Evolutionary conservation across 225 moss, liverwort and hornwort species (phyloP), one percentile per base, ranked within the genome.

Genomic region (Bryum argenteum): DNA sequence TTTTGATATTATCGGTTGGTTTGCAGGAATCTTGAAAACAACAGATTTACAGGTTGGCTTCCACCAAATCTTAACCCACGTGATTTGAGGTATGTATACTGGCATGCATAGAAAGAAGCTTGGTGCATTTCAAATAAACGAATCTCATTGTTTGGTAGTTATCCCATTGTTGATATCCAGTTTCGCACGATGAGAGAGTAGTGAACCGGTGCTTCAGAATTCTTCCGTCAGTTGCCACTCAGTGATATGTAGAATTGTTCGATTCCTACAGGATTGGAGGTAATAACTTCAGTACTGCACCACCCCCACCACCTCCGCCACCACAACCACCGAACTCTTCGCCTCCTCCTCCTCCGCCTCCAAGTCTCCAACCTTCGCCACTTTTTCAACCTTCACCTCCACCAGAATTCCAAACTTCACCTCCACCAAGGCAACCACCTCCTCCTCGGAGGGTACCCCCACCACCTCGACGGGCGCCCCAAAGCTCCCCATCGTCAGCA

Each of bases 11-110:
- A 17, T 55, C 61, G 33, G 24, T 66, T 73, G 50, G 14, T 68
- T 13, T 66, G 77, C 87, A 91, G 91, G 73, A 84, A 89, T 64
- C 81, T 91, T 56, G 52, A 87, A 62, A 91, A 84, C 64, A 91
- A 91, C 38, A 51, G 59, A 64, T 89, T 91, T 59, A 87, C 82
- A 26, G 90, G 90, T 68, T 90, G 87, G 88, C 80, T 90, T 66
- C 90, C 88, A 37, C 80, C 81, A 56, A 63, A 75, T 33, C 58
- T 88, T 28, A 28, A 72, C 54, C 78, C 87, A 53, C 75, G 75
- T 42, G 70, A 77, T 50, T 70, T 89, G 18, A 69, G 79, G 90
- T 90, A 88, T 79, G 72, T 43, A n/a, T 54, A 64, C 45, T 28
- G 43, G 16, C 52, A 57, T 44, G 44, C 15, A 26, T 45, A 19